Evolutionary conservation across 116 monocot species (phyloP).

Genomic region (Papilionanthe hybrid): DNA sequence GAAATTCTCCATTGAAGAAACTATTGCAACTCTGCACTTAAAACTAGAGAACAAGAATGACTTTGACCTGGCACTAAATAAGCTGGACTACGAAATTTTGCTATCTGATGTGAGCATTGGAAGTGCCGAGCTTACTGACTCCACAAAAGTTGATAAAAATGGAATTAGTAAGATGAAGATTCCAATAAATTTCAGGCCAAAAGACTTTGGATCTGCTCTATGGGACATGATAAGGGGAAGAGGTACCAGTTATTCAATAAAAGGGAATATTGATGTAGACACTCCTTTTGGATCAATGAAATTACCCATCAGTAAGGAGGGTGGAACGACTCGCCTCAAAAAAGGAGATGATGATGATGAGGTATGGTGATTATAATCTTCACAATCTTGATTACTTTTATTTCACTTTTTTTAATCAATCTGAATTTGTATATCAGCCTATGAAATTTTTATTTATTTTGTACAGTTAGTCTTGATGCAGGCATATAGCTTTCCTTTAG

Average conservation of each 20-base stretch:
- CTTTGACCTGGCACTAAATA: slow-evolving; percentile 85
- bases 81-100: slow-evolving; percentile 90
- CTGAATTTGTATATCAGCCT: not conserved
- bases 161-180: slow-evolving; percentile 67
- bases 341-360: slow-evolving; percentile 72
- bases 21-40: slow-evolving; percentile 64
- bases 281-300: slow-evolving; percentile 93
- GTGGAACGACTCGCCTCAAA: slow-evolving; percentile 82
- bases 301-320: slow-evolving; percentile 83
- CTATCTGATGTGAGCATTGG: slow-evolving; percentile 76
- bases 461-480: not conserved
- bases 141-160: slow-evolving; percentile 69
- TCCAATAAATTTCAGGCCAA: slow-evolving; percentile 82
- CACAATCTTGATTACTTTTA: not conserved
- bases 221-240: slow-evolving; percentile 99
- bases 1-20: slow-evolving; percentile 91
- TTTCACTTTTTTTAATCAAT: not conserved
- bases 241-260: slow-evolving; percentile 87
- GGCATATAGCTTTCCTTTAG: not conserved
- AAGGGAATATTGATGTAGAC: slow-evolving; percentile 78
- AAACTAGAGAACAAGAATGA: slow-evolving; percentile 96
- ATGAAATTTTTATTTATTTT: not conserved
- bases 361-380: slow-evolving; percentile 12
- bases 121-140: slow-evolving; percentile 57
- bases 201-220: slow-evolving; percentile 93